Evolutionary conservation across 108 stramenopile species (phyloP), one percentile per base, ranked within the genome.

Genomic region (Thalassiosira profunda): DNA sequence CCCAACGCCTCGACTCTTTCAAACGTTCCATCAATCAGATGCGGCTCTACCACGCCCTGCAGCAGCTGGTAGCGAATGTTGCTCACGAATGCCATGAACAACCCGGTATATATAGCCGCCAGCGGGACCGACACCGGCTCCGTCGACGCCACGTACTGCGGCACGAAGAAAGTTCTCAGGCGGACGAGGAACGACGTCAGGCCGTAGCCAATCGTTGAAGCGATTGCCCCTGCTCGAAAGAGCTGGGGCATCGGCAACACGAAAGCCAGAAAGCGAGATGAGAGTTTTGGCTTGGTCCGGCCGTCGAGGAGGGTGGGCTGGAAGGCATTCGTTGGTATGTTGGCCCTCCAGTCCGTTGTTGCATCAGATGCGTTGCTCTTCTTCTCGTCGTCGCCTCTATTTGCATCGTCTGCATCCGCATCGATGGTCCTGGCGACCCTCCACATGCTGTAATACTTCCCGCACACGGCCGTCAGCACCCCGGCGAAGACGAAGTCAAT

Each of bases 11-110:
- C 68, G 9, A 79, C 44, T 21, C 17, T 58, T 1, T 37, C 37
- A 60, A 89, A 86, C 33, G 45, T 51, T 33, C 46, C 49, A 47
- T 89, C 89, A 36, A 91, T 71, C 7, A 89, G 23, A 18, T 54
- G 55, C 5, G 88, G 92, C 55, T 94, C 89, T 12, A 94, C 48
- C 2, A 91, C 30, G 17, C 92, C 92, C 67, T 91, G 90, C n/a
- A 94, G 71, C 11, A 94, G 0, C 65, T 94, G 92, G 76, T 94
- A 94, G 5, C 89, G 77, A 34, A 89, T 21, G 61, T 94, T 94
- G 57, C 84, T 86, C 18, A 91, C 83, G 20, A 89, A 17, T 2
- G 85, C 85, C 84, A 93, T 79, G 57, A 89, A 93, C 0, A 65
- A 72, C 3, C 88, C 89, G 1, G 92, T 94, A 53, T 87, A 94